phyloP scores from a whole-genome alignment of 768 basidiomycete genomes.

The Trametes meyenii region DNA sequence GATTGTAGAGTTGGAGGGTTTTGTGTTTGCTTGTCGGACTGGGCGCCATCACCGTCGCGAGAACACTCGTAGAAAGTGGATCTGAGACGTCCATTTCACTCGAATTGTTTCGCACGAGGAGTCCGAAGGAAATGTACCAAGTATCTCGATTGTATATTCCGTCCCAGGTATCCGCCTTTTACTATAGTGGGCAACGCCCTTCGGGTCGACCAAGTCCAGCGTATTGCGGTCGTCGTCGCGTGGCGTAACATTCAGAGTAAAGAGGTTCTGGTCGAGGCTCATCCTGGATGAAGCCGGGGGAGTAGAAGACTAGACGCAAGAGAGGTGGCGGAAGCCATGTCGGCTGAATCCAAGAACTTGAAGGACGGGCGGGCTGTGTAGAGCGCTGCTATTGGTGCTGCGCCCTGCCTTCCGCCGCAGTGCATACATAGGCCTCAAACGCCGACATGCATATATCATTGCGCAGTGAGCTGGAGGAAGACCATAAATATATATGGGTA shows the following conservation, averaged over 20 bases:
- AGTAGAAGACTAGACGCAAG: neutral
- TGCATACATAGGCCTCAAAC: too few species aligned
- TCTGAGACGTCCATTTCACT: conserved; percentile 46
- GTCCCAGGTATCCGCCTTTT: conserved; percentile 61
- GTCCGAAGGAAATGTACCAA: conserved; percentile 48
- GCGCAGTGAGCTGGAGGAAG: too few species aligned
- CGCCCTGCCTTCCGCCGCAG: too few species aligned
- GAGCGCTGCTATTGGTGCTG: too few species aligned
- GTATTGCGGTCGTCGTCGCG: conserved; percentile 61
- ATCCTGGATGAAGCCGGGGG: conserved; percentile 38
- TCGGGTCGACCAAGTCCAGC: conserved; percentile 69
- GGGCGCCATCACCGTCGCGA: conserved; percentile 68
- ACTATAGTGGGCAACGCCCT: conserved; percentile 67
- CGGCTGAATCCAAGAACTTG: too few species aligned
- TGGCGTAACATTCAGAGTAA: conserved; percentile 71
- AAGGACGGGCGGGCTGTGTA: too few species aligned
- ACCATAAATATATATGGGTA: too few species aligned
- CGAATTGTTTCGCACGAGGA: neutral
- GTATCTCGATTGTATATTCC: conserved; percentile 67
- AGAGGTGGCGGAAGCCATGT: neutral
- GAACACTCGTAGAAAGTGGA: conserved; percentile 69
- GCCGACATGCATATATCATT: too few species aligned
- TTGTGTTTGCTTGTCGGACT: conserved; percentile 70
- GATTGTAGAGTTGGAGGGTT: conserved; percentile 76
- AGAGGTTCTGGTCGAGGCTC: conserved; percentile 86